Evolutionary conservation across 768 basidiomycete species (phyloP).

Genomic region (Pleurotus pulmonarius): DNA sequence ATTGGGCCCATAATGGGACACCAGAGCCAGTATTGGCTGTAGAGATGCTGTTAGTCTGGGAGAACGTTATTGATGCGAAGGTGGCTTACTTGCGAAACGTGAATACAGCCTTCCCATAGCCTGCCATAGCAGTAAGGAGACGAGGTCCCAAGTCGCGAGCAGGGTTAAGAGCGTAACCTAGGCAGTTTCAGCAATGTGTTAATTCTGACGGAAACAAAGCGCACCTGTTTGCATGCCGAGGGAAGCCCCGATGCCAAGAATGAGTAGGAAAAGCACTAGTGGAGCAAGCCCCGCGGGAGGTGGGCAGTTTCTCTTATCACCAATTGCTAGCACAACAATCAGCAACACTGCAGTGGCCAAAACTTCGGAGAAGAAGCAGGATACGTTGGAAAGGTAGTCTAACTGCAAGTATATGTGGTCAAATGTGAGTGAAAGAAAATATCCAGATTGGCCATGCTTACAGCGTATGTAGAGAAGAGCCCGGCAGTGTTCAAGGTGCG

Average conservation of each 20-base stretch:
- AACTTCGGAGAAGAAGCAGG: constrained; percentile 43
- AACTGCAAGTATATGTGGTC: constrained; percentile 18
- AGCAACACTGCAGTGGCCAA: constrained; percentile 52
- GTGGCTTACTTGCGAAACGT: constrained; percentile 35
- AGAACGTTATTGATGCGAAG: background rate
- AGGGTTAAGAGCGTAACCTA: constrained; percentile 63
- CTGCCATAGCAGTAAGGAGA: constrained; percentile 65
- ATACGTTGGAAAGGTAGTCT: constrained; percentile 35
- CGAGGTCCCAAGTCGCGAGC: constrained; percentile 73
- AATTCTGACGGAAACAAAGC: constrained; percentile 10
- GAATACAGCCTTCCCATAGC: constrained; percentile 58
- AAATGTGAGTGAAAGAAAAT: background rate
- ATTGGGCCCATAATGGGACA: constrained; percentile 58
- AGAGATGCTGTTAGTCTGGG: constrained; percentile 13
- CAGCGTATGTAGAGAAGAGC: constrained; percentile 61
- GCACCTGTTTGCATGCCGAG: constrained; percentile 60
- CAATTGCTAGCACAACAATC: constrained; percentile 48
- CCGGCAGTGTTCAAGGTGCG: constrained; percentile 58
- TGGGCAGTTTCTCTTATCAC: constrained; percentile 48
- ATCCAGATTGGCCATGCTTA: constrained; percentile 23
- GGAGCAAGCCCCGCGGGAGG: constrained; percentile 50
- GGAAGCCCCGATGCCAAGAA: constrained; percentile 55
- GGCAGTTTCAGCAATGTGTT: background rate
- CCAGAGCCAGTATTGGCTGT: constrained; percentile 73
- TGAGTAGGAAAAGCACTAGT: constrained; percentile 48